Evolutionary conservation across 2,329 filamentous ascomycete species (phyloP).

Genomic region (Fusarium fujikuroi): DNA sequence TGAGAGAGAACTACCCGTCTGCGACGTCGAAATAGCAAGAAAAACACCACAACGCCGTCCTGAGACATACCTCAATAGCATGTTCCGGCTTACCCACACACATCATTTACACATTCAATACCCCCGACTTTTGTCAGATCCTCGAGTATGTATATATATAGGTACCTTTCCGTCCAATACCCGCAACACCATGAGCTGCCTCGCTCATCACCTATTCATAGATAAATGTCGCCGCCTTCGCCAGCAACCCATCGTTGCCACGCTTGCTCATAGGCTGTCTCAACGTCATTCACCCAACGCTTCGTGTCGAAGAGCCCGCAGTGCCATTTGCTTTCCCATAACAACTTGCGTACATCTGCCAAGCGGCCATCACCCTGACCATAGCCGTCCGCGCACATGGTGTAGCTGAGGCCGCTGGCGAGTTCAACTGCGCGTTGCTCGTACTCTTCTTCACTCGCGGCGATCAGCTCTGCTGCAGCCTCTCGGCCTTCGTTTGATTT

Average conservation of each 20-base stretch:
- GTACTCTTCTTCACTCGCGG: constrained; percentile 81
- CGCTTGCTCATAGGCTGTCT: constrained; percentile 86
- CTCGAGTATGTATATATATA: background rate
- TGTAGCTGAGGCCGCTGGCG: constrained; percentile 72
- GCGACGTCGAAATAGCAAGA: background rate
- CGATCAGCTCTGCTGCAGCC: constrained; percentile 81
- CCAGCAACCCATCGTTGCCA: constrained; percentile 90
- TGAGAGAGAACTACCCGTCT: background rate
- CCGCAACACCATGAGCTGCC: background rate
- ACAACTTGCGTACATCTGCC: constrained; percentile 78
- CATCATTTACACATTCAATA: constrained; percentile 15
- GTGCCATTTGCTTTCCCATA: constrained; percentile 86
- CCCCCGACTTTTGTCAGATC: background rate
- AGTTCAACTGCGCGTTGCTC: constrained; percentile 79
- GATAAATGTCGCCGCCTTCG: constrained; percentile 91
- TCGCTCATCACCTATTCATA: constrained; percentile 53
- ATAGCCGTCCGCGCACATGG: constrained; percentile 54
- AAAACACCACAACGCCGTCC: constrained; percentile 24
- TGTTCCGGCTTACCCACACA: constrained; percentile 12
- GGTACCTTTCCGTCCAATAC: background rate
- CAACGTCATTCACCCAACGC: constrained; percentile 90
- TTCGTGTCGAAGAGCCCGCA: constrained; percentile 91
- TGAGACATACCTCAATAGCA: constrained; percentile 5
- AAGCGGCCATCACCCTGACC: constrained; percentile 74
- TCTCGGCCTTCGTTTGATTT: constrained; percentile 72